Percentiles rank a stretch among this genome's conserved stretches.
These are phyloP conservation scores for Raphanus sativus DNA, from an alignment of 345 rosid species.

Conservation along the genomic window DNA sequence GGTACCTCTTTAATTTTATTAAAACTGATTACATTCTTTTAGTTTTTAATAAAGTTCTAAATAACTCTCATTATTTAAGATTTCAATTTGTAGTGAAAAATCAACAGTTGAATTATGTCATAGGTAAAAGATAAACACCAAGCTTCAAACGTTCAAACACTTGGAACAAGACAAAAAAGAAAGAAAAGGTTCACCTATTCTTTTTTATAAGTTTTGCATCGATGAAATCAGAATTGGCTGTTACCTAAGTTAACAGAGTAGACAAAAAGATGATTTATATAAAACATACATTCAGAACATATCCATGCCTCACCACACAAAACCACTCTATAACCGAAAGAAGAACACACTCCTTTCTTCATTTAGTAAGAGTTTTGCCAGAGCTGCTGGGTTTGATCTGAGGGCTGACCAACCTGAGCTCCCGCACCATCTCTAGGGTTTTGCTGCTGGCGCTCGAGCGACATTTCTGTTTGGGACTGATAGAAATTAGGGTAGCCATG, in stretches of 20 bases:
- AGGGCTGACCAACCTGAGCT: slow-evolving; percentile 47
- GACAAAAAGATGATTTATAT: not conserved
- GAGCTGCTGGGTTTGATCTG: slow-evolving; percentile 55
- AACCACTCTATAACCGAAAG: not conserved
- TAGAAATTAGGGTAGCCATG: slow-evolving; percentile 80
- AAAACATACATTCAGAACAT: not conserved
- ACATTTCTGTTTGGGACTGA: slow-evolving; percentile 70
- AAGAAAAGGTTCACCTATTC: not conserved
- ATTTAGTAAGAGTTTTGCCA: not conserved
- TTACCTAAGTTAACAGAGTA: not conserved
- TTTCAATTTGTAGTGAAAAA: not conserved
- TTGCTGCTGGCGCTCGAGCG: slow-evolving; percentile 86
- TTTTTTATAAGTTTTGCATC: no score
- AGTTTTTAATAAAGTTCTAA: no score
- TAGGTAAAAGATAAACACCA: no score
- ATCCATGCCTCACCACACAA: not conserved
- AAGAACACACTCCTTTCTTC: not conserved
- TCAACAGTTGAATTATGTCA: not conserved
- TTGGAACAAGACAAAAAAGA: not conserved
- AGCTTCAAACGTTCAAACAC: not conserved
- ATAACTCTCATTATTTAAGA: not conserved
- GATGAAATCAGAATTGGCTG: not conserved
- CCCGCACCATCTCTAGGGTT: slow-evolving; percentile 56
- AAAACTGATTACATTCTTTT: no score
- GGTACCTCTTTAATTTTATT: not conserved